A percentile compares a stretch with the other conserved stretches of the same genome.
Conservation (phyloP, 768 basidiomycete species). For the Boletellus ananas region DNA sequence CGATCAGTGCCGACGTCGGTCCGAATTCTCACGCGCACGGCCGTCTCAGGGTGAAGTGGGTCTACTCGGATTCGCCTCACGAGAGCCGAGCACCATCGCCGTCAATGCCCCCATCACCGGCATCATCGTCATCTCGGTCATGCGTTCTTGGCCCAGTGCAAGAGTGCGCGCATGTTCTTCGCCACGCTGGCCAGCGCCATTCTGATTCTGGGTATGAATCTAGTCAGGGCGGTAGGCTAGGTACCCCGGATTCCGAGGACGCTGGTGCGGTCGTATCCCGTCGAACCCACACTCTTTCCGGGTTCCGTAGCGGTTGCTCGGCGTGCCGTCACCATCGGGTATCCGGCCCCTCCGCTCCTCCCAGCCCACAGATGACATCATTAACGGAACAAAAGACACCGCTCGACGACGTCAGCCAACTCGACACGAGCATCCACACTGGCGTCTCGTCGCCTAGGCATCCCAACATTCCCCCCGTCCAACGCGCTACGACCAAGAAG, state of each 20-base stretch:
- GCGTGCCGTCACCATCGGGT: slow-evolving; percentile 25
- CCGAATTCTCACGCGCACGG: not conserved
- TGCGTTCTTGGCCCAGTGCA: slow-evolving; percentile 1
- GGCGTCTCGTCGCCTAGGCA: not conserved
- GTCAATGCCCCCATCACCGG: not conserved
- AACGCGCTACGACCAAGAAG: slow-evolving; percentile 3
- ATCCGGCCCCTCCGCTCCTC: slow-evolving; percentile 10
- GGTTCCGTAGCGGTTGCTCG: slow-evolving; percentile 28
- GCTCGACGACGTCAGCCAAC: not conserved
- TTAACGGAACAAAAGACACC: not conserved
- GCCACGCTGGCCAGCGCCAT: not conserved
- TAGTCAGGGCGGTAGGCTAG: not conserved
- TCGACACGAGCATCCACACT: not conserved
- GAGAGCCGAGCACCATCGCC: slow-evolving; percentile 1
- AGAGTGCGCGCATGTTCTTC: slow-evolving; percentile 1
- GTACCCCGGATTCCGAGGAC: slow-evolving; percentile 16
- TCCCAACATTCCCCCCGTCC: not conserved
- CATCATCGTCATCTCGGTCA: slow-evolving; percentile 5
- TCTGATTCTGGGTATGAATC: not conserved
- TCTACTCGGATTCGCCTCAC: slow-evolving; percentile 6
- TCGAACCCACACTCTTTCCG: slow-evolving; percentile 9
- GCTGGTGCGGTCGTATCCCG: not conserved
- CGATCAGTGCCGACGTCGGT: not conserved
- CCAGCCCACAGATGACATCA: slow-evolving; percentile 3
- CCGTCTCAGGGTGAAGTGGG: slow-evolving; percentile 19